A percentile compares a stretch with the other conserved stretches of the same genome.
Conservation (phyloP, 352 stramenopile species). For the Phytophthora citrophthora region DNA sequence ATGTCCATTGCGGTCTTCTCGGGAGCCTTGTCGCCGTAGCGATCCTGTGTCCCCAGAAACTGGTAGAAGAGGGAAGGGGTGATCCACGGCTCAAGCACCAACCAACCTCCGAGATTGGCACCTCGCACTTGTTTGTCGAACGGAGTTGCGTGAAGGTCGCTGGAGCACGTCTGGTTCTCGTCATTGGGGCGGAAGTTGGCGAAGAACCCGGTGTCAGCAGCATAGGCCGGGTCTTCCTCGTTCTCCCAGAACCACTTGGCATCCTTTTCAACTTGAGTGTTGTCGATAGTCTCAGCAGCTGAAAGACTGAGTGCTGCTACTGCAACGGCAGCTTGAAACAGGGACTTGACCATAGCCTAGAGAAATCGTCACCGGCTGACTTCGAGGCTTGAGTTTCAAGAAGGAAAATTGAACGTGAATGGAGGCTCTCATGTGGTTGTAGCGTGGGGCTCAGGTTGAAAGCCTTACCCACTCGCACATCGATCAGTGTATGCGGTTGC, state of each 20-base stretch:
- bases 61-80: not conserved
- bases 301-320: not conserved
- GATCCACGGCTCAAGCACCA: not conserved
- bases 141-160: not conserved
- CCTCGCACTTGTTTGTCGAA: not conserved
- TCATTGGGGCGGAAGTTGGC: conserved; percentile 42
- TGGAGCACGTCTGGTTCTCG: not conserved
- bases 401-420: not conserved
- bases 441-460: too few relatives aligned
- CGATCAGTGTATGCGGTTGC: too few relatives aligned
- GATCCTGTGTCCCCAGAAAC: not conserved
- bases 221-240: not conserved
- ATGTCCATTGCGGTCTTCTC: not conserved
- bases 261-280: not conserved
- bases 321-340: not conserved
- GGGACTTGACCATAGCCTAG: not conserved
- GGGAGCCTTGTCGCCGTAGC: not conserved
- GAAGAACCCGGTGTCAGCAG: conserved; percentile 40
- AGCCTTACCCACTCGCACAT: too few relatives aligned
- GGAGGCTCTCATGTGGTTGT: not conserved
- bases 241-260: not conserved
- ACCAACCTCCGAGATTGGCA: not conserved
- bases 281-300: not conserved
- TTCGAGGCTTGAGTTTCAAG: not conserved
- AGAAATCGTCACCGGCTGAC: not conserved